Base-by-base conservation (phyloP, 805 yeast genomes). In the Wickerhamia fluorescens region DNA sequence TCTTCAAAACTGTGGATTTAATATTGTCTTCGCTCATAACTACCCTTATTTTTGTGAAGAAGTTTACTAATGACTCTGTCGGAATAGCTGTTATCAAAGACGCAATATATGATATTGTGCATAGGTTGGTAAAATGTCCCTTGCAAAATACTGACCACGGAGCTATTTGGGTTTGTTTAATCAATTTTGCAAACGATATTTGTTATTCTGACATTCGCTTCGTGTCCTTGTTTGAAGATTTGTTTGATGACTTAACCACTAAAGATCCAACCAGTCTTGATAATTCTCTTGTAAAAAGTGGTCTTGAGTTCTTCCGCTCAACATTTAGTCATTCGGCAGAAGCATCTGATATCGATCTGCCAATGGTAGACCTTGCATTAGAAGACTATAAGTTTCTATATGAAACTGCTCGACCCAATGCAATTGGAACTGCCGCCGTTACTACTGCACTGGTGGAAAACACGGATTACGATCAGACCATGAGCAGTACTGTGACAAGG, bases 161-260 rank as follows among this genome's bases (percentile, higher is more conserved):
- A 2, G 28, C 45, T 23, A 33, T 48, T 2, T 57, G 62, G 61
- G 41, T 55, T 6, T 29, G 44, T 12, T 36, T 58, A 27, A 37
- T 57, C 31, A 51, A 55, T 27, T 41, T 45, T 18, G 49, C 55
- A 4, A 53, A 53, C 22, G 61, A 56, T 27, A 31, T 47, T 1
- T 56, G 62, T 31, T 51, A 49, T 29, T 35, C 49, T 8, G 56
- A 56, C 28, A 28, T 56, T 11, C 25, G 44, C 14, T 37, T 34
- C 14, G 44, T 47, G 14, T 31, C 40, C 2, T 24, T 37, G 0
- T 49, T 56, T 26, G 37, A 37, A 8, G 31, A 35, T 7, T 28
- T 53, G 8, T 44, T 56, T 25, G 40, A 40, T 7, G 27, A 34
- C 9, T 31, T 53, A 15, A 30, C 49, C 10, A 24, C 30, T 6